Base-by-base conservation (phyloP, 768 basidiomycete genomes). In the Inosperma sp. region DNA sequence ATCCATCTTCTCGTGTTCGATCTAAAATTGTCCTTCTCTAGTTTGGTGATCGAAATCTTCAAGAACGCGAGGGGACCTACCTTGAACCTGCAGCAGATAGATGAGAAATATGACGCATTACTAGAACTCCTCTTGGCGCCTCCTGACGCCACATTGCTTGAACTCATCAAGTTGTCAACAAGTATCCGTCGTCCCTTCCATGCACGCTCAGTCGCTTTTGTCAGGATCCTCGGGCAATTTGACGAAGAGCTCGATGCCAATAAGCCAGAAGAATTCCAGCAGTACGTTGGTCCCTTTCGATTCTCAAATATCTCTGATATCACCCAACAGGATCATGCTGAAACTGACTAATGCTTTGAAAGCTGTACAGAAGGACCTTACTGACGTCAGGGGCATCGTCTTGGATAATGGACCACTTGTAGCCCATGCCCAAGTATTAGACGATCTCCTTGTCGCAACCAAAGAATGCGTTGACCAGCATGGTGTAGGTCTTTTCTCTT, bases 151-250 rank as follows among this genome's bases (percentile, higher is more conserved):
- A 52, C 52, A 16, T 8, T 47, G 13, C 6, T 60, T 13, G 48
- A 36, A 2, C 57, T 65, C 10, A 48, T 61, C 36, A 54, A 55
- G 30, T 43, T 55, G 16, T 59, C 55, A 2, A 55, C 59, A 7
- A 31, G 43, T 30, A 52, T 60, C 31, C 57, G 59, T 13, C 40
- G 58, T 14, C 63, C 63, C 14, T 59, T 61, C 40, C 56, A 56
- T 8, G 58, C 49, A 4, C 57, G 63, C 34, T 52, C 57, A 3
- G 54, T 57, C 8, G 54, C 53, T 29, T 45, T 65, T 1, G 55
- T 65, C 25, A 49, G 43, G n/a, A 58, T 60, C 41, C 36, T 60
- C 41, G 48, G 48, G 16, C 33, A 47, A n/a, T 49, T 62, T 26
- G 55, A 62, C 41, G 16, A 23, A 8, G 49, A 50, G 13, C 30